Conservation (phyloP, 2,329 filamentous ascomycete genomes). For the Paecilomyces variotii region DNA sequence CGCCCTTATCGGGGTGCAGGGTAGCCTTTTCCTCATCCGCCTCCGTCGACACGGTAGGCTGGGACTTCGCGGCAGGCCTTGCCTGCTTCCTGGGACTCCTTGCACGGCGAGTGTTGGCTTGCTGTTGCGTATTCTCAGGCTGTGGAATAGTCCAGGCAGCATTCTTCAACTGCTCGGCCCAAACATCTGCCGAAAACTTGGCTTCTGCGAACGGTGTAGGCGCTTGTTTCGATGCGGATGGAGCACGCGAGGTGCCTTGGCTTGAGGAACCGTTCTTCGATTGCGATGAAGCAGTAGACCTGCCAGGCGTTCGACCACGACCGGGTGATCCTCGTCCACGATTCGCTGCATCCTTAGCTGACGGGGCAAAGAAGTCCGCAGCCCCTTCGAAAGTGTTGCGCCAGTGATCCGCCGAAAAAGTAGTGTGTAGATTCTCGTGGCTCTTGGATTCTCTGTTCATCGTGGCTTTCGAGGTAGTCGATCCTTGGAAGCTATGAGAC, state of each 20-base stretch:
- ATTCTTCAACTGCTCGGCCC: slow-evolving; percentile 29
- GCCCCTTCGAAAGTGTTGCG: slow-evolving; percentile 25
- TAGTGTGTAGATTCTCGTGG: slow-evolving; percentile 26
- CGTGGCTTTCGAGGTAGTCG: slow-evolving; percentile 7
- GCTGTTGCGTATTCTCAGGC: slow-evolving; percentile 16
- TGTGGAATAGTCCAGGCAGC: slow-evolving; percentile 25
- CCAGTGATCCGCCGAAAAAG: slow-evolving; percentile 37
- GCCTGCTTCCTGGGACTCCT: slow-evolving; percentile 28
- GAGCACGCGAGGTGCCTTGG: slow-evolving; percentile 11
- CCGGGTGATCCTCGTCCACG: slow-evolving; percentile 9
- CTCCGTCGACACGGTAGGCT: slow-evolving; percentile 30
- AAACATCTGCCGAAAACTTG: slow-evolving; percentile 32
- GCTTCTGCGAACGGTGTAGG: slow-evolving; percentile 24
- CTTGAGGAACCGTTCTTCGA: slow-evolving; percentile 9
- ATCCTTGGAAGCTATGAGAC: slow-evolving; percentile 4
- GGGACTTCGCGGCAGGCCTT: slow-evolving; percentile 22
- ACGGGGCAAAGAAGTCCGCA: slow-evolving; percentile 28
- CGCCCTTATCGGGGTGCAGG: slow-evolving; percentile 13
- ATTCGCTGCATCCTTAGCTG: slow-evolving; percentile 14
- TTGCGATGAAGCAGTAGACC: slow-evolving; percentile 7
- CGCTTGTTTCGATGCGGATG: slow-evolving; percentile 14
- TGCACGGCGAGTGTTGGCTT: slow-evolving; percentile 18
- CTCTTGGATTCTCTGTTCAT: slow-evolving; percentile 19
- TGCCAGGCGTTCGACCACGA: slow-evolving; percentile 10
- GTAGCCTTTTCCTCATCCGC: slow-evolving; percentile 30